Evolutionary conservation across 495 filamentous ascomycete species (phyloP).

Genomic region (Rusavskia elegans): DNA sequence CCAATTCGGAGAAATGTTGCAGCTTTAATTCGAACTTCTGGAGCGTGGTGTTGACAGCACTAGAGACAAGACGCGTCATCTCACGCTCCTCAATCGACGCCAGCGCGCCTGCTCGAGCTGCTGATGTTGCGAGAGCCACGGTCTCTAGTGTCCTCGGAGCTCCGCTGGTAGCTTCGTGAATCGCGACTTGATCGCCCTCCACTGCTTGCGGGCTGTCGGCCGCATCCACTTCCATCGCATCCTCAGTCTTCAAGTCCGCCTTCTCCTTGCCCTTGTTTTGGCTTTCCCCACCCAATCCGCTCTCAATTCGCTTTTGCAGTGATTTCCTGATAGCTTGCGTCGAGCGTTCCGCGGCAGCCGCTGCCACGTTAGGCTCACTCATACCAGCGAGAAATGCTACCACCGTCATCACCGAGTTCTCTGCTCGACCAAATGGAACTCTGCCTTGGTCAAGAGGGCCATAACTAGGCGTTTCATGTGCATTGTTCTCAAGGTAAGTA

Average conservation of each 20-base stretch:
- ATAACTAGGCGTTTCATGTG: conserved; percentile 40
- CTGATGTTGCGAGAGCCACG: conserved; percentile 68
- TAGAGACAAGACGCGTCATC: conserved; percentile 80
- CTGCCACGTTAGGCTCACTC: conserved; percentile 72
- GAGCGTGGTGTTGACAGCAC: conserved; percentile 68
- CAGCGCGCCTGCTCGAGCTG: conserved; percentile 70
- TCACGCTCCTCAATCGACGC: conserved; percentile 92
- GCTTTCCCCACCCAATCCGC: conserved; percentile 33
- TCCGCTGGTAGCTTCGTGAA: conserved; percentile 11
- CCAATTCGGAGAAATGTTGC: conserved; percentile 91
- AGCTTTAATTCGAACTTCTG: conserved; percentile 74
- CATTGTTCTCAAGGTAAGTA: conserved; percentile 68
- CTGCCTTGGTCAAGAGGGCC: conserved; percentile 51
- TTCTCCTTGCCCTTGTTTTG: conserved; percentile 42
- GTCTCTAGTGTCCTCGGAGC: conserved; percentile 32
- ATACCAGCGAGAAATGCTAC: conserved; percentile 83
- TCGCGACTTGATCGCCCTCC: conserved; percentile 5
- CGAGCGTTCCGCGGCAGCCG: conserved; percentile 71
- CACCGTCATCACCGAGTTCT: conserved; percentile 92
- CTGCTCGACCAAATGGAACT: conserved; percentile 70
- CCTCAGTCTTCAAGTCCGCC: conserved; percentile 42
- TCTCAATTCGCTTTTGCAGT: conserved; percentile 58
- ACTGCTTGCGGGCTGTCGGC: conserved; percentile 6
- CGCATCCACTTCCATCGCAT: conserved; percentile 52
- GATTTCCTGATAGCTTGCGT: conserved; percentile 69